Evolutionary conservation across 345 rosid species (phyloP).

Genomic region (Gossypium anomalum): DNA sequence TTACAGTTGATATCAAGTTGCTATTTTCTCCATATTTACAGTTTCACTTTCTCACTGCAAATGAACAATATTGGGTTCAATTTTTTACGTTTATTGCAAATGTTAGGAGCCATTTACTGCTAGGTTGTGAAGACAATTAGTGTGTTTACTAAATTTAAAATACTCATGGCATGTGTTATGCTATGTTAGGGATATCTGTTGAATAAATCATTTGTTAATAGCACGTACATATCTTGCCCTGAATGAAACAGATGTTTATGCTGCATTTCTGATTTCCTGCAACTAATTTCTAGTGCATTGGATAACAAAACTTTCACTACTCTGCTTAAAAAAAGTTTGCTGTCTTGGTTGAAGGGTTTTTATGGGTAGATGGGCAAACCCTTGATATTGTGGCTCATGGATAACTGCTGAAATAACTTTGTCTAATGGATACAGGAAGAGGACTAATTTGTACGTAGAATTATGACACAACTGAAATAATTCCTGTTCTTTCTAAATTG

Average conservation of each 20-base stretch:
- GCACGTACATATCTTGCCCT: not conserved
- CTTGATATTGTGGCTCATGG: not conserved
- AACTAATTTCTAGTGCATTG: not conserved
- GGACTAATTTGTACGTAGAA: not conserved
- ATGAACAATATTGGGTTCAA: not conserved
- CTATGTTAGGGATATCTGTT: not conserved
- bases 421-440: not conserved
- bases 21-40: not conserved
- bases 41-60: not conserved
- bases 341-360: not conserved
- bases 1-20: not conserved
- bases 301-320: not conserved
- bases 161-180: not conserved
- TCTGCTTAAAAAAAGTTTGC: not conserved
- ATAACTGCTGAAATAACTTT: not conserved
- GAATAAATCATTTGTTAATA: not conserved
- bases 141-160: conserved; percentile 2
- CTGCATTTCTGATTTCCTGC: not conserved
- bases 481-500: not conserved
- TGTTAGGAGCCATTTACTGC: not conserved
- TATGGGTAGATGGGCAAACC: not conserved
- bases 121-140: not conserved
- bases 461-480: not conserved
- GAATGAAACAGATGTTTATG: conserved; percentile 4
- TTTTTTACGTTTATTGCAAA: not conserved